Evolutionary conservation across 192 early-diverging fungal species (phyloP).

Genomic region (Coemansia erecta): DNA sequence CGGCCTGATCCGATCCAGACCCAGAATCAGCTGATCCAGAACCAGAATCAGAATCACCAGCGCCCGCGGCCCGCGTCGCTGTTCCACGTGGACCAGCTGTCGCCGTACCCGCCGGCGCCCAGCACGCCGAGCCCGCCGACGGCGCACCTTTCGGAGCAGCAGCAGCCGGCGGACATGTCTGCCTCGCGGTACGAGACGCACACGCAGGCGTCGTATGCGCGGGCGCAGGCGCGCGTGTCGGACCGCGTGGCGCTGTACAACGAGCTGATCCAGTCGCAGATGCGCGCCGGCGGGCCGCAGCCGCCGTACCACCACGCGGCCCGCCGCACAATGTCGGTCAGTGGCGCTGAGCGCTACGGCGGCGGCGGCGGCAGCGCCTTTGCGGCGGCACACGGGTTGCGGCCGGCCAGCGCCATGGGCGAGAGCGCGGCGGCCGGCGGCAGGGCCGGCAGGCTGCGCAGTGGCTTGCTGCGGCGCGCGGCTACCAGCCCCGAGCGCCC

Average conservation of each 20-base stretch:
- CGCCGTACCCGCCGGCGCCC: conserved; percentile 25
- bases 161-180: neutral
- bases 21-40: neutral
- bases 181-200: conserved; percentile 18
- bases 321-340: conserved; percentile 19
- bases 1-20: too few species aligned
- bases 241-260: conserved; percentile 19
- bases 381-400: conserved; percentile 1
- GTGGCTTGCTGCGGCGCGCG: neutral
- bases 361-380: neutral
- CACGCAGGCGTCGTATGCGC: conserved; percentile 15
- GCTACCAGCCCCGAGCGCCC: conserved; percentile 9
- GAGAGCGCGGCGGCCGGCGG: neutral
- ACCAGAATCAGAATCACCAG: too few species aligned
- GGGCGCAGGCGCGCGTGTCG: conserved; percentile 13
- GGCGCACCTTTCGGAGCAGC: conserved; percentile 3
- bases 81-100: conserved; percentile 13
- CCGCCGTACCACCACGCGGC: neutral
- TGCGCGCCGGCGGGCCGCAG: neutral
- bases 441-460: neutral
- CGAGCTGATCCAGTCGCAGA: neutral
- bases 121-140: conserved; percentile 3
- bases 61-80: neutral
- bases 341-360: conserved; percentile 3
- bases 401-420: conserved; percentile 15